phyloP scores from a whole-genome alignment of 2,329 filamentous ascomycete species.

The Fusarium pseudograminearum region DNA sequence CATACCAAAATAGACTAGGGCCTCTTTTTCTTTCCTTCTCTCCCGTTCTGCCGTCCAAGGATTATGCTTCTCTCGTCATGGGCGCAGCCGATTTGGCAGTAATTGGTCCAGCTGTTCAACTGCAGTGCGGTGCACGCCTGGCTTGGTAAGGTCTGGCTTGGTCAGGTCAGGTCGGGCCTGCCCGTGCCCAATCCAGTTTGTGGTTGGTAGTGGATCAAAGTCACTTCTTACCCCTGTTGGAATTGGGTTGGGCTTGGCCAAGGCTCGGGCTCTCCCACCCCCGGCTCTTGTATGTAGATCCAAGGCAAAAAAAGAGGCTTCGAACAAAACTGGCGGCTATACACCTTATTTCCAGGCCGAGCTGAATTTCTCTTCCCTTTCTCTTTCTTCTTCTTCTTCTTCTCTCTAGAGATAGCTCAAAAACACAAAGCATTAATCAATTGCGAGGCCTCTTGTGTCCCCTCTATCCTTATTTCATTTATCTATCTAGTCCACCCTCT shows the following conservation, averaged over 20 bases:
- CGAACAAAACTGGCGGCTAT: conserved; percentile 24
- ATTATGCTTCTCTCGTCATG: conserved; percentile 36
- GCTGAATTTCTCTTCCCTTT: conserved; percentile 18
- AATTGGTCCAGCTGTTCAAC: conserved; percentile 37
- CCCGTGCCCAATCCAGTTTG: conserved; percentile 44
- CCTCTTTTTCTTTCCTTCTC: conserved; percentile 4
- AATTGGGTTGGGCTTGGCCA: conserved; percentile 46
- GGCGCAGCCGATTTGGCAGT: conserved; percentile 8
- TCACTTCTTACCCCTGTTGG: conserved; percentile 26
- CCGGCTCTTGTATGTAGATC: conserved; percentile 19
- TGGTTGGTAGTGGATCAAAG: conserved; percentile 44
- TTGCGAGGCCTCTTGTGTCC: conserved; percentile 8
- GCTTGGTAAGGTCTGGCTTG: conserved; percentile 2
- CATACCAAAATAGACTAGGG: conserved; percentile 15
- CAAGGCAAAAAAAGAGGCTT: conserved; percentile 11
- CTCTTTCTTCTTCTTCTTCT: conserved; percentile 15
- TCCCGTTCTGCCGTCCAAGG: conserved; percentile 31
- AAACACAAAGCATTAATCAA: conserved; percentile 12
- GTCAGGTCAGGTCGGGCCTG: conserved; percentile 7
- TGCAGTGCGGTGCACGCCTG: background rate
- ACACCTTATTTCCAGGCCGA: conserved; percentile 12
- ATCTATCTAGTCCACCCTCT: conserved; percentile 38
- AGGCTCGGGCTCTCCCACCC: conserved; percentile 34
- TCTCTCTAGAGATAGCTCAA: conserved; percentile 19
- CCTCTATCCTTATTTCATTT: conserved; percentile 14